Base-by-base conservation (phyloP, 1,139 yeast genomes). In the Kazachstania sp. region DNA sequence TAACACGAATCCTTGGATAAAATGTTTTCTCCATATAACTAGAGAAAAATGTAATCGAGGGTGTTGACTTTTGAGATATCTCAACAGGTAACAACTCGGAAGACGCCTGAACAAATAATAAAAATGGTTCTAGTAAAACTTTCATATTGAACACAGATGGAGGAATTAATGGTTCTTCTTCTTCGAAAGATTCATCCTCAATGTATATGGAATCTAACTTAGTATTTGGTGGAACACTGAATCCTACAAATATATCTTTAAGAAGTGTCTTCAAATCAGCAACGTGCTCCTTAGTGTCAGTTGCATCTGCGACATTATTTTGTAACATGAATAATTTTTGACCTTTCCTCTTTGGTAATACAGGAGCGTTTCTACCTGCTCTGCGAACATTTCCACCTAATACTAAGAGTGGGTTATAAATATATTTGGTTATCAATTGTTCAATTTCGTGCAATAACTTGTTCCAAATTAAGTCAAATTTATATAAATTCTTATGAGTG, bases 141-240 rank as follows among this genome's bases (percentile, higher is more conserved):
- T 94, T 75, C 82, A 88, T 86, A 58, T 88, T 86, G 66, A 84
- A 81, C n/a, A 87, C 75, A 58, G 81, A 81, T 4, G 87, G 79
- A 0, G 85, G 81, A 1, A 86, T 86, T 39, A 90, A 70, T 1
- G 83, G 76, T 50, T 83, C 82, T 47, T 84, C 82, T 53, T 74
- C 73, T 13, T 78, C 72, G 53, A 72, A 73, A 4, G 74, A 66
- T 52, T 79, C 85, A 53, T 72, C 78, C 45, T 81, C 79, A 43
- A 84, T 75, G 56, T 77, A 83, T 4, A 81, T 79, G 0, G 81
- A 70, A 5, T 59, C 61, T 37, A 59, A 41, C 51, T 66, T 67
- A 26, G 63, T 55, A 43, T 55, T 58, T 1, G 61, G 39, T 1
- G 71, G 64, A n/a, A 74, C 63, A 20, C 66, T 65, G 50, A 79